Evolutionary conservation across 2,329 filamentous ascomycete genomes (phyloP).

Genomic region (Microsporum canis): DNA sequence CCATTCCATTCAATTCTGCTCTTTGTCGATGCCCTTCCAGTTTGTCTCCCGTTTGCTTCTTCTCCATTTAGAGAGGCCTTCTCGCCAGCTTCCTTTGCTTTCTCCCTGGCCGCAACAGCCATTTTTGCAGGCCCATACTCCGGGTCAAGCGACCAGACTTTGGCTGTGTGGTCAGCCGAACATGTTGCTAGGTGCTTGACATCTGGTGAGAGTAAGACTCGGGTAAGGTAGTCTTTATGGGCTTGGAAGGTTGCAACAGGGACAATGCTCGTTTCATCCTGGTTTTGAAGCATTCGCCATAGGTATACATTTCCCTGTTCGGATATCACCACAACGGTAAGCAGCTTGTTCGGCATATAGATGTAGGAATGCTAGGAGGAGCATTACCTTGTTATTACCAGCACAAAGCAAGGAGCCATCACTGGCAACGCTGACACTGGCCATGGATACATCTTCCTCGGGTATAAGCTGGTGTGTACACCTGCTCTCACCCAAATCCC

Average conservation of each 20-base stretch:
- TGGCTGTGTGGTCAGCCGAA: slow-evolving; percentile 84
- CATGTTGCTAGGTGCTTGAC: slow-evolving; percentile 91
- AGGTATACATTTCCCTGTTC: slow-evolving; percentile 86
- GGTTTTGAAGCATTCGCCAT: slow-evolving; percentile 80
- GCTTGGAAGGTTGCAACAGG: slow-evolving; percentile 83
- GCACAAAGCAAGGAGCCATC: slow-evolving; percentile 89
- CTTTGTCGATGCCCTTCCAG: neutral
- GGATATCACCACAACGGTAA: neutral
- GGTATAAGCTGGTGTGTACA: slow-evolving; percentile 94
- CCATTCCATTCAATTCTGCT: slow-evolving; percentile 6
- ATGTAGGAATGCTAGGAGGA: neutral
- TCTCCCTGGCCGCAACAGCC: slow-evolving; percentile 16
- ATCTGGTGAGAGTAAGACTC: slow-evolving; percentile 81
- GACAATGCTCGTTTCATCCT: slow-evolving; percentile 70
- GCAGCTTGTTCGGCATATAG: neutral
- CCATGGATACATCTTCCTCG: slow-evolving; percentile 86
- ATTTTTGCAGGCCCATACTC: slow-evolving; percentile 37
- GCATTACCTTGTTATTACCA: slow-evolving; percentile 73
- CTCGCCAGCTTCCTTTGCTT: neutral
- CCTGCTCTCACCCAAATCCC: slow-evolving; percentile 94
- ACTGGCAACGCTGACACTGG: slow-evolving; percentile 89
- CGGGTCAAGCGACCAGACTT: slow-evolving; percentile 91
- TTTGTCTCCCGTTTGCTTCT: neutral
- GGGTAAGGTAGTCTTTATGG: slow-evolving; percentile 85
- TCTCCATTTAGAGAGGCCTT: neutral